Percentiles rank a stretch among this genome's conserved stretches.
Evolutionary conservation across 768 basidiomycete genomes (phyloP).

Genomic region (Agrocybe pediades): DNA sequence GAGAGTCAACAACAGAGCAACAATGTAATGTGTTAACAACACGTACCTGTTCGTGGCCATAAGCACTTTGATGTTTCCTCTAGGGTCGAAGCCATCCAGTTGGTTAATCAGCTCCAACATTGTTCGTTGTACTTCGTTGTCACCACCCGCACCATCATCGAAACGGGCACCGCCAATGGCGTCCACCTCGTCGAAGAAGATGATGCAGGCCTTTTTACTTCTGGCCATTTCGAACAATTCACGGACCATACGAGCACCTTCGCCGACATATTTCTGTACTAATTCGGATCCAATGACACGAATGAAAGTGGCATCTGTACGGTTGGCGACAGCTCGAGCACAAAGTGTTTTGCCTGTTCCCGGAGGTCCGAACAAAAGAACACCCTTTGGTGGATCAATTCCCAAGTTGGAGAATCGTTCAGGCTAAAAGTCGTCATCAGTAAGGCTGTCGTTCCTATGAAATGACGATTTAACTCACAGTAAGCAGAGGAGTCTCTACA

Average conservation of each 20-base stretch:
- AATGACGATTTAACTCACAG: constrained; percentile 51
- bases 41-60: constrained; percentile 97
- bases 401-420: constrained; percentile 98
- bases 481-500: constrained; percentile 93
- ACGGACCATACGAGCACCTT: constrained; percentile 98
- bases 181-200: constrained; percentile 99
- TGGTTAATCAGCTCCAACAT: constrained; percentile 99
- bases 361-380: constrained; percentile 92
- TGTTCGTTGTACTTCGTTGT: constrained; percentile 98
- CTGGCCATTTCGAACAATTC: constrained; percentile 99
- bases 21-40: neutral
- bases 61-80: constrained; percentile 99
- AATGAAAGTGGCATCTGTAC: constrained; percentile 98
- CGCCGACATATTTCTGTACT: constrained; percentile 99
- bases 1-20: neutral
- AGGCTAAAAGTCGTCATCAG: constrained; percentile 69
- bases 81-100: constrained; percentile 95
- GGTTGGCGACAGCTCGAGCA: constrained; percentile 96
- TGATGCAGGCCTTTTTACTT: constrained; percentile 98
- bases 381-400: constrained; percentile 98
- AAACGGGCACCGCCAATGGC: constrained; percentile 98
- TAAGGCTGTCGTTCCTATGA: neutral
- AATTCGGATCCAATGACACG: constrained; percentile 98
- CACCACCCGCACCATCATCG: constrained; percentile 98
- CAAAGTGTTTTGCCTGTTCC: constrained; percentile 99